Percentiles rank a stretch among this genome's conserved stretches.
These are phyloP conservation scores for Chimonanthus praecox DNA, from an alignment of 164 flowering plant species.

Conservation along the genomic window DNA sequence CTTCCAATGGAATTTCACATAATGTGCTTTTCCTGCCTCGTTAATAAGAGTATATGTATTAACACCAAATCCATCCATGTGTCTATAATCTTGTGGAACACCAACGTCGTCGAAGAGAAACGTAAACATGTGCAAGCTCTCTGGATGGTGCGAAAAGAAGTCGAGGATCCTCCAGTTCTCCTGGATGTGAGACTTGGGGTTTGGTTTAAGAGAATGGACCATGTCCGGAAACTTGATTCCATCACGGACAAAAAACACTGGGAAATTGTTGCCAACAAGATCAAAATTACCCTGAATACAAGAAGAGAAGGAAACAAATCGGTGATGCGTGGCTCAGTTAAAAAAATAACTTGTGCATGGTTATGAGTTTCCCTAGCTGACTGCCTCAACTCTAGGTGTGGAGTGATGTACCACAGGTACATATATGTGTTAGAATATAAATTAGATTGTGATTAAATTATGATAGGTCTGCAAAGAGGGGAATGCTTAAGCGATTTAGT, in stretches of 20 bases:
- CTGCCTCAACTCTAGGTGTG: background rate
- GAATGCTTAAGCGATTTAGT: no score
- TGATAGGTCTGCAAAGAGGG: no score
- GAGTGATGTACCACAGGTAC: background rate
- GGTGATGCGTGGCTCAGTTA: background rate
- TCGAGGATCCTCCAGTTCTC: conserved; percentile 80
- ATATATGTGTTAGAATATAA: no score
- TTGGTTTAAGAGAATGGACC: conserved; percentile 82
- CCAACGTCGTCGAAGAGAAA: conserved; percentile 92
- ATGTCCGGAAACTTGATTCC: conserved; percentile 82
- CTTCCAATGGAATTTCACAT: conserved; percentile 96
- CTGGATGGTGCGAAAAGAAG: conserved; percentile 90
- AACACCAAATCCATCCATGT: conserved; percentile 97
- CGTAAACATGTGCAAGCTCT: conserved; percentile 85
- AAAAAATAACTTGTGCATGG: no score
- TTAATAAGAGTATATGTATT: conserved; percentile 76
- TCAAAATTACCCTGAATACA: conserved; percentile 61
- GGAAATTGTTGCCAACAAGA: conserved; percentile 82
- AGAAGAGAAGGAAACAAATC: background rate
- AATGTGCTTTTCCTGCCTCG: conserved; percentile 71
- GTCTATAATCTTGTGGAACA: conserved; percentile 85
- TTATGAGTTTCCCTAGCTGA: background rate
- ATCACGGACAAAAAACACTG: conserved; percentile 79
- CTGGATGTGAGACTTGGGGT: conserved; percentile 84
- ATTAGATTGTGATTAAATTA: no score